Conservation (phyloP, 2,329 filamentous ascomycete genomes). For the Apiospora rasikravindrae region DNA sequence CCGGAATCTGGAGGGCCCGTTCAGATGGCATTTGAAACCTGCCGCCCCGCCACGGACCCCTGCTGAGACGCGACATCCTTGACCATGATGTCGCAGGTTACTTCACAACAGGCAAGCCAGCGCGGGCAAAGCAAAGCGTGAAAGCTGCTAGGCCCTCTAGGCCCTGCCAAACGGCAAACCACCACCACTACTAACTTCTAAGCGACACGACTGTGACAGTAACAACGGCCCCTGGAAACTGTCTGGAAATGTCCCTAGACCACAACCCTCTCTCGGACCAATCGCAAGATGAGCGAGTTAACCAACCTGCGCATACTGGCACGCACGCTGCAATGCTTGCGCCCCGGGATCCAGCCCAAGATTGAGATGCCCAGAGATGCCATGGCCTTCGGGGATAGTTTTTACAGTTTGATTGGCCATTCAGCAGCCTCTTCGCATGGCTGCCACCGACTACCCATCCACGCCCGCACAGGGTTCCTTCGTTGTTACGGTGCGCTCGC, state of each 20-base stretch:
- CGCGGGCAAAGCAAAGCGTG: constrained; percentile 3
- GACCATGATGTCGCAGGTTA: constrained; percentile 22
- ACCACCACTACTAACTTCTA: neutral
- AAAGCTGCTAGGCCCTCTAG: neutral
- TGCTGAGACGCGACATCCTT: constrained; percentile 25
- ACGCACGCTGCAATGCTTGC: neutral
- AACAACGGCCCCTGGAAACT: constrained; percentile 3
- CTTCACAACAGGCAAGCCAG: neutral
- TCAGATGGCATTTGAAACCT: constrained; percentile 22
- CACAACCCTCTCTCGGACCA: neutral
- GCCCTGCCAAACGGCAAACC: neutral
- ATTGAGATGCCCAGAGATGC: constrained; percentile 14
- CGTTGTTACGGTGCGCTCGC: neutral
- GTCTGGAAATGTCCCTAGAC: neutral
- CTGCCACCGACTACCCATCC: neutral
- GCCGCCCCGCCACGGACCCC: constrained; percentile 21
- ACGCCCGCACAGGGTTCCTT: neutral
- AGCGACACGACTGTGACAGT: constrained; percentile 13
- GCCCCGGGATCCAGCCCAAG: neutral
- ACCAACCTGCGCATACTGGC: neutral
- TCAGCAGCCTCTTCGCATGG: neutral
- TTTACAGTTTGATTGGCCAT: constrained; percentile 17
- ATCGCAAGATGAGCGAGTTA: neutral
- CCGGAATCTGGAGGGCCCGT: constrained; percentile 12
- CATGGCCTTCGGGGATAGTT: neutral